Conservation (phyloP, 257 asterid species). For the Jacaranda copaia region DNA sequence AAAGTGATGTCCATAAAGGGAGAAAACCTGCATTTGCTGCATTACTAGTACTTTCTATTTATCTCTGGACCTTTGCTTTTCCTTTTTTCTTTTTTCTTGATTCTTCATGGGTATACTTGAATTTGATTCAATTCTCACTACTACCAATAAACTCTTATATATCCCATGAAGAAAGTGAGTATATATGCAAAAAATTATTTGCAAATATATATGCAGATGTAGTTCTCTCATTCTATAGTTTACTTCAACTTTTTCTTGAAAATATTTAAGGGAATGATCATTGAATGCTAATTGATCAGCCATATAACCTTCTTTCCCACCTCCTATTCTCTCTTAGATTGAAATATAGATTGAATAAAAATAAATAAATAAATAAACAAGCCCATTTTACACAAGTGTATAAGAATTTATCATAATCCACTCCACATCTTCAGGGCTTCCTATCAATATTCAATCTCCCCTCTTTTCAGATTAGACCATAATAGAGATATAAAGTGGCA, state of each 20-base stretch:
- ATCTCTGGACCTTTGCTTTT: constrained; percentile 25
- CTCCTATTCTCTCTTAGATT: constrained; percentile 36
- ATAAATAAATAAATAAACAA: no score
- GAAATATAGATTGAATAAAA: constrained; percentile 18
- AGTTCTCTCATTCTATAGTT: background rate
- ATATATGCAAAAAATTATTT: background rate
- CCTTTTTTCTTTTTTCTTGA: no score
- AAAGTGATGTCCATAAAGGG: no score
- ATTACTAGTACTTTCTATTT: constrained; percentile 35
- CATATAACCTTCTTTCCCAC: constrained; percentile 37
- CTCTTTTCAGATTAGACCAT: constrained; percentile 25
- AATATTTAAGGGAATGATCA: constrained; percentile 5
- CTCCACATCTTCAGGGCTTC: constrained; percentile 37
- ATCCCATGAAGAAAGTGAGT: constrained; percentile 36
- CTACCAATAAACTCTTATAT: background rate
- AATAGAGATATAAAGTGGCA: constrained; percentile 13
- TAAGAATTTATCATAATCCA: constrained; percentile 49
- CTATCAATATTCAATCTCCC: constrained; percentile 29
- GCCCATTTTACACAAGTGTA: constrained; percentile 40
- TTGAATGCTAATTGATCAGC: constrained; percentile 53
- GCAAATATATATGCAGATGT: background rate
- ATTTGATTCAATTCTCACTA: constrained; percentile 32
- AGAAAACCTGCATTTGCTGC: no score
- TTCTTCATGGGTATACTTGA: constrained; percentile 13
- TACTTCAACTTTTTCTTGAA: constrained; percentile 6